phyloP scores from a whole-genome alignment of 1,139 yeast genomes.

The Kurtzmaniella quercitrusa region DNA sequence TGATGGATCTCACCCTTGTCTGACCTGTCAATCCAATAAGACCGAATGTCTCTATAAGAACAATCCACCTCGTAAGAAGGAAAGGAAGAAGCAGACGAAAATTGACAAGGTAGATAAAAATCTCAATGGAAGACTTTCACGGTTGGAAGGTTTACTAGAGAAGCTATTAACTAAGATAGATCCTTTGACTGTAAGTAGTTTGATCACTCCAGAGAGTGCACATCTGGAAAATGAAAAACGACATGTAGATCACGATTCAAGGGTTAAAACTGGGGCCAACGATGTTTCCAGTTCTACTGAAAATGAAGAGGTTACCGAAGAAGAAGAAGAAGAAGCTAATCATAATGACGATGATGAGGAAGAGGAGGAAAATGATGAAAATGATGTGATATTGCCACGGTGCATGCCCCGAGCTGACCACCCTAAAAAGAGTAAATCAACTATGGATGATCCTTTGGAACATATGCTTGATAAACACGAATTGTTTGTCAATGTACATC shows the following conservation, averaged over 20 bases:
- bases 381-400: background rate
- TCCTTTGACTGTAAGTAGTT: background rate
- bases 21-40: slow-evolving; percentile 25
- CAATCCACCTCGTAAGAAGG: background rate
- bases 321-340: slow-evolving; percentile 1
- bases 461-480: slow-evolving; percentile 8
- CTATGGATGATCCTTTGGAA: background rate
- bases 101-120: background rate
- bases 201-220: background rate
- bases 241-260: background rate
- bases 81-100: background rate
- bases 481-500: slow-evolving; percentile 35
- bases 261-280: background rate
- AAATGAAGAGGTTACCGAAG: slow-evolving; percentile 6
- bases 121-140: slow-evolving; percentile 6
- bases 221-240: slow-evolving; percentile 1
- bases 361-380: slow-evolving; percentile 5
- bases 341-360: slow-evolving; percentile 5
- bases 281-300: slow-evolving; percentile 4
- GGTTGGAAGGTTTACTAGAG: slow-evolving; percentile 5
- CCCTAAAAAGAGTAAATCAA: slow-evolving; percentile 1
- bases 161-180: slow-evolving; percentile 3
- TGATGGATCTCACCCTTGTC: slow-evolving; percentile 44
- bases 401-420: background rate
- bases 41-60: slow-evolving; percentile 4